phyloP scores from a whole-genome alignment of 441 rosid genomes.

The Adansonia gregorii region DNA sequence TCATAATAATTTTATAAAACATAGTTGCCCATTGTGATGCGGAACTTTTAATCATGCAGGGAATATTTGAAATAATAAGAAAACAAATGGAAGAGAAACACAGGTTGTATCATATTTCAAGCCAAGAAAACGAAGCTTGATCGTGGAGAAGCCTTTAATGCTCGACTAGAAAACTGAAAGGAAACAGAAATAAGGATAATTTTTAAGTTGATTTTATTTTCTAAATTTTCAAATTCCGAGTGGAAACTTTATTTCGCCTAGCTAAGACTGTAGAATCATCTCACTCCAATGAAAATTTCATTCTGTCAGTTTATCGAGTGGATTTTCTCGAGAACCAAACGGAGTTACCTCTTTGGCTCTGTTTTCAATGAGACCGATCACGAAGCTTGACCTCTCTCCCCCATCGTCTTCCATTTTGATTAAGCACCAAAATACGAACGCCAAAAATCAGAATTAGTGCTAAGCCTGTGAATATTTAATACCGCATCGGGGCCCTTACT shows the following conservation, averaged over 20 bases:
- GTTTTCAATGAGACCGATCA: conserved; percentile 84
- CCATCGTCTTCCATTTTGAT: conserved; percentile 84
- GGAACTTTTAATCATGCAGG: conserved; percentile 2
- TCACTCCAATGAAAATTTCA: background rate
- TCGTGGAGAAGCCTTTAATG: background rate
- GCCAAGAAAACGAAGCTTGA: conserved; percentile 2
- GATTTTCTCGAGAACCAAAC: conserved; percentile 36
- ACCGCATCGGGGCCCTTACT: background rate
- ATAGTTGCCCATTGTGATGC: conserved; percentile 10
- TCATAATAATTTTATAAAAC: conserved; percentile 14
- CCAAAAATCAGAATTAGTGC: conserved; percentile 27
- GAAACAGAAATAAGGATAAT: background rate
- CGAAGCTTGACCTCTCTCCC: conserved; percentile 85
- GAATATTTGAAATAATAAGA: conserved; percentile 1
- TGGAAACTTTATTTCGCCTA: background rate
- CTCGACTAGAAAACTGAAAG: background rate
- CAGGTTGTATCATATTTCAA: background rate
- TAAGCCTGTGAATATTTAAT: conserved; percentile 19
- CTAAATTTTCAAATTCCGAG: background rate
- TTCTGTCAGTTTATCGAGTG: conserved; percentile 16
- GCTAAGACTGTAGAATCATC: background rate
- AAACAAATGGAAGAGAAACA: background rate
- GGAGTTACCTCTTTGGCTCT: conserved; percentile 92
- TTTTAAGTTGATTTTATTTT: conserved; percentile 10
- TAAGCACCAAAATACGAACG: conserved; percentile 2